Evolutionary conservation across 208 protist species (phyloP).

Genomic region (Acanthamoeba royreba): DNA sequence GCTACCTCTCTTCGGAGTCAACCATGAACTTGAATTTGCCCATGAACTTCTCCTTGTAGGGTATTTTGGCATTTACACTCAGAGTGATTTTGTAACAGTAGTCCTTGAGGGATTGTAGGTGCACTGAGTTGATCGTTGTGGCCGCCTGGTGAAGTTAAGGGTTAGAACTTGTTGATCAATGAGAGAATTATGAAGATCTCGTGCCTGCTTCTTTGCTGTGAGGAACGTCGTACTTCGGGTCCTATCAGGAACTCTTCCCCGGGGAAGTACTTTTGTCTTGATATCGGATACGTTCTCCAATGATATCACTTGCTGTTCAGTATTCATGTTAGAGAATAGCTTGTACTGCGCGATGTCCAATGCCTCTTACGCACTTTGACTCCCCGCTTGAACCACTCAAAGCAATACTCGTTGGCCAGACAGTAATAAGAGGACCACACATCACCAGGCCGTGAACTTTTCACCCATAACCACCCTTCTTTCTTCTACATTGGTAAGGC

Average conservation of each 20-base stretch:
- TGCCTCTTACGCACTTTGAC: not conserved
- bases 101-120: not conserved
- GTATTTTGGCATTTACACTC: not conserved
- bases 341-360: no score
- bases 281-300: conserved; percentile 5
- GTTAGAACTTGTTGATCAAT: not conserved
- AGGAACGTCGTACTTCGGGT: not conserved
- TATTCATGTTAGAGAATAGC: no score
- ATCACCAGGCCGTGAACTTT: not conserved
- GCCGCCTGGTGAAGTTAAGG: not conserved
- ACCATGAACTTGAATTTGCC: conserved; percentile 42
- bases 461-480: not conserved
- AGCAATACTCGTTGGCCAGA: not conserved
- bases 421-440: conserved; percentile 2
- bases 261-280: not conserved
- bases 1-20: not conserved
- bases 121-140: not conserved
- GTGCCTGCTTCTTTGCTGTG: not conserved
- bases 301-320: conserved; percentile 17
- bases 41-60: not conserved
- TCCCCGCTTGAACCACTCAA: conserved; percentile 35
- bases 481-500: conserved; percentile 15
- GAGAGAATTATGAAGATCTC: not conserved
- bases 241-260: not conserved
- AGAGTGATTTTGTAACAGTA: conserved; percentile 27